These are phyloP conservation scores for Xylaria digitata DNA, from an alignment of 2,329 filamentous ascomycete species.

Conservation along the genomic window DNA sequence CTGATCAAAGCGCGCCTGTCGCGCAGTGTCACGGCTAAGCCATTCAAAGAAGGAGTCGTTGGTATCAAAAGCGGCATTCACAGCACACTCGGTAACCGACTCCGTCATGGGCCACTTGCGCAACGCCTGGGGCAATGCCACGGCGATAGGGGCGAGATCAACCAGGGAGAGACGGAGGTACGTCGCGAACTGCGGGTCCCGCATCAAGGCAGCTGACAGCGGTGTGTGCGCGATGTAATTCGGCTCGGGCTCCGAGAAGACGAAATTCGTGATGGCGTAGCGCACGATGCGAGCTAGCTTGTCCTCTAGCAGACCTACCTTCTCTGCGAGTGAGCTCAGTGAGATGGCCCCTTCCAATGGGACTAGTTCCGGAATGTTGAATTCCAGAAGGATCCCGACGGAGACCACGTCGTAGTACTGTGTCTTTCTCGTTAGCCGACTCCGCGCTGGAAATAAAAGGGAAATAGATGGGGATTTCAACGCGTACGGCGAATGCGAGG, in stretches of 20 bases:
- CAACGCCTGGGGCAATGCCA: conserved; percentile 2
- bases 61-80: conserved; percentile 22
- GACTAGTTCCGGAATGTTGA: conserved; percentile 9
- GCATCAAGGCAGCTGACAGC: conserved; percentile 11
- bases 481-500: conserved; percentile 8
- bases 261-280: conserved; percentile 17
- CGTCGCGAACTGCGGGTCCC: conserved; percentile 3
- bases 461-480: too few relatives aligned
- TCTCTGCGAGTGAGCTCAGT: conserved; percentile 1
- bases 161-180: conserved; percentile 1
- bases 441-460: too few relatives aligned
- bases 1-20: conserved; percentile 9
- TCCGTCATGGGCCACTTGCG: background rate
- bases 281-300: conserved; percentile 22
- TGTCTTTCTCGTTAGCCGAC: background rate
- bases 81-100: background rate
- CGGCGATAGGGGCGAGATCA: conserved; percentile 1
- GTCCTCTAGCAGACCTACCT: conserved; percentile 8
- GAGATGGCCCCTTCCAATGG: conserved; percentile 11
- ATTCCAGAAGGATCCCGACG: conserved; percentile 12
- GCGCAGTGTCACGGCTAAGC: conserved; percentile 2
- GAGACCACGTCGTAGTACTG: conserved; percentile 6
- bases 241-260: conserved; percentile 13
- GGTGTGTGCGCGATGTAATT: conserved; percentile 14
- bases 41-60: conserved; percentile 11